Evolutionary conservation across 2,329 filamentous ascomycete species (phyloP).

Genomic region (Macrophomina pseudophaseolina): DNA sequence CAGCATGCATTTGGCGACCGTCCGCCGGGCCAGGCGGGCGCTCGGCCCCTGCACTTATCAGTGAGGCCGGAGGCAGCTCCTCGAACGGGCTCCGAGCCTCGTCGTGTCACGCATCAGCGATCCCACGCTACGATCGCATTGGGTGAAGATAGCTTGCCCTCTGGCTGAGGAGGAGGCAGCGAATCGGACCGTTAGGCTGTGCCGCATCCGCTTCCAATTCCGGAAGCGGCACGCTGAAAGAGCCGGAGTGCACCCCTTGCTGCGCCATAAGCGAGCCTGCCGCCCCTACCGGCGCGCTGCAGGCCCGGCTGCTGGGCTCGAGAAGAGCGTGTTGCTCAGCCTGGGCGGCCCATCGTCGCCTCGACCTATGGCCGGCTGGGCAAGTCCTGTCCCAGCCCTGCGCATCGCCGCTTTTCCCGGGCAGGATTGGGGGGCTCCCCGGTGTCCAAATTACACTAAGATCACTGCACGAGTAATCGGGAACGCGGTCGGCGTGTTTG

Average conservation of each 20-base stretch:
- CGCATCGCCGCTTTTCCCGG: no score
- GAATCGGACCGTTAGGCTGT: slow-evolving; percentile 14
- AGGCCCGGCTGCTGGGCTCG: no score
- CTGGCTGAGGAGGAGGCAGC: background rate
- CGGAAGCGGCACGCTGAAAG: slow-evolving; percentile 5
- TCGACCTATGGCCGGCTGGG: no score
- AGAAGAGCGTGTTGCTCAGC: no score
- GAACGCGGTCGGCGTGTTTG: background rate
- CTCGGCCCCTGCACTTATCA: background rate
- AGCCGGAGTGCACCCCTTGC: slow-evolving; percentile 4
- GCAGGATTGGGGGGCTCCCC: no score
- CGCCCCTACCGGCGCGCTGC: background rate
- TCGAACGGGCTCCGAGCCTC: background rate
- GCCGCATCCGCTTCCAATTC: background rate
- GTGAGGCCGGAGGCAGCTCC: background rate
- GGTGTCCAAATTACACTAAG: no score
- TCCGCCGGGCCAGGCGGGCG: background rate
- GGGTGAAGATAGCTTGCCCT: slow-evolving; percentile 8
- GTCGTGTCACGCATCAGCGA: background rate
- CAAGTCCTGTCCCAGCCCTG: no score
- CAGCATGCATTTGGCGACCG: background rate
- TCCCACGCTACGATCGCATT: slow-evolving; percentile 6
- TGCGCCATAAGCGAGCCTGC: background rate
- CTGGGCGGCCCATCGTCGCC: no score
- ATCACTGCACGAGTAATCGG: background rate